Evolutionary conservation across 495 filamentous ascomycete species (phyloP), one percentile per base, ranked within the genome.

Genomic region (Trichocladium uniseriatum): DNA sequence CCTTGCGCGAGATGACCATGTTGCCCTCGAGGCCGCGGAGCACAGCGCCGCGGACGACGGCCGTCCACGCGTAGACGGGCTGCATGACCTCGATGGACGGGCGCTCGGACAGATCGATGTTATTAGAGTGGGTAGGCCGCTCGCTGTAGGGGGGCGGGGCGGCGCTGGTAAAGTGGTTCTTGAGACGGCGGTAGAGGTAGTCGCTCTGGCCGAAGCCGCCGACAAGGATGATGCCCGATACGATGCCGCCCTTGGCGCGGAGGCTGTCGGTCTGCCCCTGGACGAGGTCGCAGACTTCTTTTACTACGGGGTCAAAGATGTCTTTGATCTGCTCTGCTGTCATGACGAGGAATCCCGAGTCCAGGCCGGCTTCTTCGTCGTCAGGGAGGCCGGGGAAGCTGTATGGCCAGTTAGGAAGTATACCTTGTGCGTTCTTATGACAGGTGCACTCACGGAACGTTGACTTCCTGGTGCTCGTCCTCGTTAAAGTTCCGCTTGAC

Each of bases 401-500:
- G 29, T 2, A 36, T 13, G 19, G n/a, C 3, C 18, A 7, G 41
- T 50, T 15, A 40, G 29, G n/a, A n/a, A n/a, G n/a, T n/a, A n/a
- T n/a, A n/a, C n/a, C n/a, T n/a, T n/a, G n/a, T n/a, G n/a, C n/a
- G n/a, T n/a, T n/a, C n/a, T n/a, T n/a, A n/a, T n/a, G n/a, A n/a
- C n/a, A n/a, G n/a, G n/a, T n/a, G n/a, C 6, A 66, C 72, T 42
- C 59, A 75, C 71, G 83, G 83, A 0, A 87, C 72, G 37, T 84
- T 84, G 43, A 83, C 74, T 53, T 82, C 82, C 43, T 76, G 69
- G 50, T 84, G 77, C 49, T 86, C 81, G 22, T 84, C 81, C 57
- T 85, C 81, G 56, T 82, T 83, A 60, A 87, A 88, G 52, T 86
- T 86, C 14, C 80, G 73, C 63, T 84, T 85, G 3, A 85, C 77